phyloP scores from a whole-genome alignment of 225 moss, liverwort and hornwort species.

The Ulota crispa region DNA sequence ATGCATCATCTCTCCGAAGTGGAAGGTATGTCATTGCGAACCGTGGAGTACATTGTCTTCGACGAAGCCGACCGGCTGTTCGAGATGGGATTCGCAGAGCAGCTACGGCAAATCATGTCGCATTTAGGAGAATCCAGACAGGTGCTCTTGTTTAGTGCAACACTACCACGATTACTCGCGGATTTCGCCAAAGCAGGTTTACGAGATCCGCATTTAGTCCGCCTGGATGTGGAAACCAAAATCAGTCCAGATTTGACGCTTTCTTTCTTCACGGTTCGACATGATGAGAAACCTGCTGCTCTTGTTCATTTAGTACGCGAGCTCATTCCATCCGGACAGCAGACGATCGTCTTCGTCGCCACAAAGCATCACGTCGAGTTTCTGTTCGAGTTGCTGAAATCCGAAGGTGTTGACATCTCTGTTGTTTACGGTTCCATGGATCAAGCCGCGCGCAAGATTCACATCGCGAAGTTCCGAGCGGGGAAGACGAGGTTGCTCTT shows the following conservation, averaged over 20 bases:
- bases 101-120: constrained; percentile 83
- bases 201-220: constrained; percentile 78
- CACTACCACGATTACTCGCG: constrained; percentile 78
- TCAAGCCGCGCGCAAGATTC: constrained; percentile 92
- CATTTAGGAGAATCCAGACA: constrained; percentile 78
- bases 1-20: constrained; percentile 98
- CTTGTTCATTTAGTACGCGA: constrained; percentile 77
- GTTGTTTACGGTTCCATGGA: constrained; percentile 97
- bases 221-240: constrained; percentile 80
- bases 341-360: constrained; percentile 90
- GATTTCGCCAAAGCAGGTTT: constrained; percentile 94
- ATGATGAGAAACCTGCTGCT: constrained; percentile 91
- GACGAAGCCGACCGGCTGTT: constrained; percentile 94
- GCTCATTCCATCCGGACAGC: constrained; percentile 75
- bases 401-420: constrained; percentile 48
- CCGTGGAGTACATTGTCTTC: constrained; percentile 86
- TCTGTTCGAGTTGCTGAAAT: constrained; percentile 72
- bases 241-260: constrained; percentile 85
- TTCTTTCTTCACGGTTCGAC: constrained; percentile 70
- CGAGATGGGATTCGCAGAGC: constrained; percentile 95
- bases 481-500: constrained; percentile 84
- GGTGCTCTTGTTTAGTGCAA: constrained; percentile 88
- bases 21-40: constrained; percentile 81
- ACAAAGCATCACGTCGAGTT: constrained; percentile 95
- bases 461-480: constrained; percentile 93